Base-by-base conservation (phyloP, 2,329 filamentous ascomycete species). In the Aspergillus fijiensis region DNA sequence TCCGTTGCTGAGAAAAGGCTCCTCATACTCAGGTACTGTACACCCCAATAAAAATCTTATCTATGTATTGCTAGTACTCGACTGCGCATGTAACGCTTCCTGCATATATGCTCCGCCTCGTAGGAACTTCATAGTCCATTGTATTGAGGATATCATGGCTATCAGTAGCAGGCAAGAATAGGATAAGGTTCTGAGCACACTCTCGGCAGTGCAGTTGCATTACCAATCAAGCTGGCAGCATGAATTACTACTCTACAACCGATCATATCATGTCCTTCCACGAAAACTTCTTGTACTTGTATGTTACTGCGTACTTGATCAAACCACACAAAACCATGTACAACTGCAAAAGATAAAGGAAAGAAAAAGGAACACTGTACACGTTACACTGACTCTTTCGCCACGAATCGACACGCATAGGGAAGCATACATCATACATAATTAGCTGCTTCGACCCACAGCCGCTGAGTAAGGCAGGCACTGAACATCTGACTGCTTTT, bases 401-500 rank as follows among this genome's bases (percentile, higher is more conserved):
- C 35, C 33, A 45, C 39, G 39, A 45, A 19, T 19, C 39, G 14
- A 45, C 39, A 19, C 39, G 39, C 39, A 45, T 45, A 45, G n/a
- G 39, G 39, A 45, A 9, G 39, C 39, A 45, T 45, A 45, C 16
- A 45, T 16, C 39, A 7, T 45, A 45, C 39, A 21, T 42, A 11
- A 29, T 16, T 27, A 6, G 31, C 51, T 45, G n/a, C 51, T 16
- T 29, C 52, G 23, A 29, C 39, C 39, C 39, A 55, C 29, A n/a
- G 16, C 42, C 27, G 52, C 42, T 55, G 53, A 55, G 25, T 55
- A 55, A 55, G 45, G 42, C 35, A 51, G 49, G n/a, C 33, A 52
- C 31, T 25, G n/a, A 45, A 16, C 33, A 35, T 33, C 21, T 31
- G 53, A 29, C n/a, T 48, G 23, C 27, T 48, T 49, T 55, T 35